Conservation (phyloP, 805 yeast genomes). For the Ogataea saltuana region DNA sequence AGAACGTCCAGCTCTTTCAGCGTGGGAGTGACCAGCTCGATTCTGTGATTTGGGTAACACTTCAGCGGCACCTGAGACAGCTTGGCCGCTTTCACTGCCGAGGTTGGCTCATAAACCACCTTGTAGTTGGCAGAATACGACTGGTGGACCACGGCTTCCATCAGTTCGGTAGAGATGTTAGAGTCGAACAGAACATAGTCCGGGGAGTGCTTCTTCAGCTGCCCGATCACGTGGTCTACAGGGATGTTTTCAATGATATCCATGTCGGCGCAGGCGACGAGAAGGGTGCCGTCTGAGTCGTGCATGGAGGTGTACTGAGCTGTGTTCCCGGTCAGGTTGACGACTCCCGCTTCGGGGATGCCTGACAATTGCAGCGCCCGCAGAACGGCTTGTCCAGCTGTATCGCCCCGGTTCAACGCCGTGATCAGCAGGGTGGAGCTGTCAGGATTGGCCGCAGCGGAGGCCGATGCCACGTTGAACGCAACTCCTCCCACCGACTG, state of each 20-base stretch:
- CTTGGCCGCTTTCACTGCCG: slow-evolving; percentile 58
- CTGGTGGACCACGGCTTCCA: slow-evolving; percentile 38
- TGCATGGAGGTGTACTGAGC: slow-evolving; percentile 79
- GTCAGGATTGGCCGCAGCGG: slow-evolving; percentile 37
- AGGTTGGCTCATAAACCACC: slow-evolving; percentile 75
- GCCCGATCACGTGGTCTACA: slow-evolving; percentile 40
- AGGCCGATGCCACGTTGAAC: slow-evolving; percentile 71
- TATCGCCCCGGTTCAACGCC: slow-evolving; percentile 56
- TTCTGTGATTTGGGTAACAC: slow-evolving; percentile 49
- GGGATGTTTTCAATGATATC: slow-evolving; percentile 56
- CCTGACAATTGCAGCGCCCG: slow-evolving; percentile 29
- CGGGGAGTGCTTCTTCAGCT: slow-evolving; percentile 47
- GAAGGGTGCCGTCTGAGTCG: slow-evolving; percentile 56
- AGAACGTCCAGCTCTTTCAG: slow-evolving; percentile 58
- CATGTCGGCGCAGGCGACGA: slow-evolving; percentile 87
- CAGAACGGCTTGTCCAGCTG: slow-evolving; percentile 46
- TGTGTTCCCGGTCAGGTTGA: slow-evolving; percentile 38
- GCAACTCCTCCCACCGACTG: slow-evolving; percentile 84
- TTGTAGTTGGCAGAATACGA: slow-evolving; percentile 27
- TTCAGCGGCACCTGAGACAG: slow-evolving; percentile 40
- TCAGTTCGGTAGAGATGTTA: slow-evolving; percentile 52
- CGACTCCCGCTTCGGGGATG: slow-evolving; percentile 44
- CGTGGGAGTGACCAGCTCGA: slow-evolving; percentile 68
- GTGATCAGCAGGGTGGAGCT: slow-evolving; percentile 49
- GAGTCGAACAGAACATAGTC: slow-evolving; percentile 62